A percentile compares a stretch with the other conserved stretches of the same genome.
Conservation (phyloP, 768 basidiomycete genomes). For the Rhodotorula graminis region DNA sequence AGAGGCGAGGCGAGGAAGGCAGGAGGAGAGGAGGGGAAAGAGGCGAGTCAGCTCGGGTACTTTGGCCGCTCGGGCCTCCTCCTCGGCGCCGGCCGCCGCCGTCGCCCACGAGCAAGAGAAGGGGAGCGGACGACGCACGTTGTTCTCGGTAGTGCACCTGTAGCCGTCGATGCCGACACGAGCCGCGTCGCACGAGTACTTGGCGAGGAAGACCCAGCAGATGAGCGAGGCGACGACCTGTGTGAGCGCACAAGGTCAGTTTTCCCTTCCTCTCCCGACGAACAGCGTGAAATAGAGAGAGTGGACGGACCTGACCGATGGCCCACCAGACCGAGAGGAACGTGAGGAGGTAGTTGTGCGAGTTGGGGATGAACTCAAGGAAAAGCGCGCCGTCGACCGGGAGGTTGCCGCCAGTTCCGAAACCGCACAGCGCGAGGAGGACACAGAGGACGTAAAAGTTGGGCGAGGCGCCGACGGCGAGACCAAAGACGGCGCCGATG, state of each 20-base stretch:
- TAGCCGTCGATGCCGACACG: background rate
- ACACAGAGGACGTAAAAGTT: constrained; percentile 1
- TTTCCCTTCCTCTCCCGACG: too few species aligned
- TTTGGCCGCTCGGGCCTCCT: too few species aligned
- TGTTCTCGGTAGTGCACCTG: background rate
- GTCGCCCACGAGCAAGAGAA: too few species aligned
- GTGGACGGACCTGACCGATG: background rate
- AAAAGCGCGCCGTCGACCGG: background rate
- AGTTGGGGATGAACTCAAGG: constrained; percentile 1
- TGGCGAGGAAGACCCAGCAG: background rate
- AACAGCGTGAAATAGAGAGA: too few species aligned
- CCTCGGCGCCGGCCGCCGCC: too few species aligned
- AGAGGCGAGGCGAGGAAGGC: too few species aligned
- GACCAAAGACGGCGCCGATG: background rate
- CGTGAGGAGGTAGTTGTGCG: background rate
- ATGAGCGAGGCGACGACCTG: constrained; percentile 1
- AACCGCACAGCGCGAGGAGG: background rate
- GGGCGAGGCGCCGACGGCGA: background rate
- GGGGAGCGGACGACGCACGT: background rate
- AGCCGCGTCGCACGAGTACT: background rate
- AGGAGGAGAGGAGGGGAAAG: too few species aligned
- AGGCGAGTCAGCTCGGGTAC: too few species aligned
- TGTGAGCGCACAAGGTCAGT: too few species aligned
- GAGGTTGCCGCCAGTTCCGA: background rate
- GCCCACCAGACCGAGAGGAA: background rate